Evolutionary conservation across 441 rosid species (phyloP).

Genomic region (Euphorbia celastroides): DNA sequence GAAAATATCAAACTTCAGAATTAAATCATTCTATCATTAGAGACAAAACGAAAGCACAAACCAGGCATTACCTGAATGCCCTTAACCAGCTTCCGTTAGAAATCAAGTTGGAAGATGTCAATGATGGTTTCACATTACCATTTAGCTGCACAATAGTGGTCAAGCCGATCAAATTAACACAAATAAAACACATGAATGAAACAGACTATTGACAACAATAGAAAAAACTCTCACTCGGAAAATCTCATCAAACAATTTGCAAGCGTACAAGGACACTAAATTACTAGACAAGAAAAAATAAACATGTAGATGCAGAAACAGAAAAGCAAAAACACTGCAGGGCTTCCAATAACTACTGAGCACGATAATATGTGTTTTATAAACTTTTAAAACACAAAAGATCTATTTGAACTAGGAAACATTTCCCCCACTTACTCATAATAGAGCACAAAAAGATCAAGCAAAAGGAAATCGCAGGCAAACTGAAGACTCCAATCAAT

Average conservation of each 20-base stretch:
- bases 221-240: background rate
- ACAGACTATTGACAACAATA: background rate
- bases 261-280: background rate
- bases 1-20: background rate
- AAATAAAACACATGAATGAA: background rate
- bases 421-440: background rate
- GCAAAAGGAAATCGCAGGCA: background rate
- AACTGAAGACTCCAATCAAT: background rate
- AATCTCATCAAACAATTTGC: background rate
- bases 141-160: conserved; percentile 32
- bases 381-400: background rate
- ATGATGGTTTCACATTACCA: conserved; percentile 46
- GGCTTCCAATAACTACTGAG: too few relatives aligned
- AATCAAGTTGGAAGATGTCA: conserved; percentile 35
- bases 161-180: background rate
- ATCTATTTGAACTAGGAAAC: background rate
- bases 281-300: background rate
- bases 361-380: too few relatives aligned
- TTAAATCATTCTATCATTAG: background rate
- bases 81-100: conserved; percentile 52
- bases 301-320: background rate
- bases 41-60: background rate
- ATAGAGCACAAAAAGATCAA: background rate
- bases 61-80: conserved; percentile 60
- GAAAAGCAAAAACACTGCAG: too few relatives aligned